Conservation (phyloP, 2,329 filamentous ascomycete species). For the Phialemoniopsis sp. region DNA sequence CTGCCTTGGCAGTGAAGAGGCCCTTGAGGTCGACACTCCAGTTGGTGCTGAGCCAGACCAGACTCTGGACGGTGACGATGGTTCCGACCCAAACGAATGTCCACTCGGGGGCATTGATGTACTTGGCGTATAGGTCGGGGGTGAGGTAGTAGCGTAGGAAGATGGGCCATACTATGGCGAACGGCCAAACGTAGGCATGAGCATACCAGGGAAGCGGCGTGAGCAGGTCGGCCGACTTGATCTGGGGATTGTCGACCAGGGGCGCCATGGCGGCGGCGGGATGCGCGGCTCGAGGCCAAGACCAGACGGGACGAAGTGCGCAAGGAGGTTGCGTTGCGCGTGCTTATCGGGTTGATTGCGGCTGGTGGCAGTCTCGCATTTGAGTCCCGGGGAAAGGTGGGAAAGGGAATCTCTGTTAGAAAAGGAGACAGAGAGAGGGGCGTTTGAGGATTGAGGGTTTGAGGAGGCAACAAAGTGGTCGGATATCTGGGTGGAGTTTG, state of each 20-base stretch:
- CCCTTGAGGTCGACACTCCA: slow-evolving; percentile 90
- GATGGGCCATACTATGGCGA: slow-evolving; percentile 83
- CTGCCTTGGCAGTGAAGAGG: slow-evolving; percentile 73
- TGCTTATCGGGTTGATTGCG: no score
- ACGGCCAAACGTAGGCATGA: slow-evolving; percentile 92
- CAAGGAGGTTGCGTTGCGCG: not conserved
- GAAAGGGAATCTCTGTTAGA: slow-evolving; percentile 3
- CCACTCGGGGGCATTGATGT: slow-evolving; percentile 95
- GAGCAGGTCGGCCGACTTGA: slow-evolving; percentile 81
- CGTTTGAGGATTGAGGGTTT: no score
- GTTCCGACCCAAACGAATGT: slow-evolving; percentile 90
- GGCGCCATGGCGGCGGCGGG: slow-evolving; percentile 52
- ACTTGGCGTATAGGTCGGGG: slow-evolving; percentile 77
- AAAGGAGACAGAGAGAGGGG: no score
- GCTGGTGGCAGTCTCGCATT: no score
- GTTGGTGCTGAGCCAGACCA: slow-evolving; percentile 93
- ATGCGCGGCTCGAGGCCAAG: not conserved
- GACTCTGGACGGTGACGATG: slow-evolving; percentile 82
- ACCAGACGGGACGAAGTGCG: no score
- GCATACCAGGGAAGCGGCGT: slow-evolving; percentile 77
- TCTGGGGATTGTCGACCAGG: slow-evolving; percentile 89
- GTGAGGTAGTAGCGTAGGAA: slow-evolving; percentile 87
- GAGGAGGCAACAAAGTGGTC: no score
- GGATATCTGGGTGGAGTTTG: no score
- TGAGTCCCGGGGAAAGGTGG: not conserved